Evolutionary conservation across 2,329 filamentous ascomycete species (phyloP), one percentile per base, ranked within the genome.

Genomic region (Xylariaceae sp.): DNA sequence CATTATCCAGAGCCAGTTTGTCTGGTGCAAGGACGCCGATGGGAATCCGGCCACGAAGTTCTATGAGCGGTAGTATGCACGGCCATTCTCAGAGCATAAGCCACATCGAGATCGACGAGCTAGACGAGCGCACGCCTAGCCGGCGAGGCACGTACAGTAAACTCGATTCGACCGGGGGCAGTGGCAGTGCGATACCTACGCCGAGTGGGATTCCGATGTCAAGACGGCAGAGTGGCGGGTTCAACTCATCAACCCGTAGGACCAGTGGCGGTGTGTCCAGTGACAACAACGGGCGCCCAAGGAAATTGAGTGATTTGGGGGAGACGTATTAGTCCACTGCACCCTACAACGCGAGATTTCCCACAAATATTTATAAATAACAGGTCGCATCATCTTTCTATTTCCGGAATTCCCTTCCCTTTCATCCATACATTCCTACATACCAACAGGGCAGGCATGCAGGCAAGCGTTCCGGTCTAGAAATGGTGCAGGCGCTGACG

Each of bases 1-100:
- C 85, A 7, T 74, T 79, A 53, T 87, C 83, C 57, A 79, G 85
- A 40, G 73, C 80, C 29, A 87, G 83, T 52, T 63, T 82, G 14
- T 69, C 71, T 4, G 74, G 80, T 5, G 65, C 78, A 7, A 77
- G 84, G 49, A 86, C 85, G 11, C 82, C 86, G 1, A 67, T 88
- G 42, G 80, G 79, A 21, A 6, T 63, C n/a, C 79, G 86, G 42
- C 84, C 86, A 16, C 76, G 85, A 40, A 88, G 84, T 40, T 89
- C 86, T 12, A 72, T 91, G 53, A 80, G 80, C 45, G 79, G 84
- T 44, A 82, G 79, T 50, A 68, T 77, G 10, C 77, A 83, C 53
- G 72, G 76, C 4, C 75, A 80, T 54, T 77, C 77, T 11, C 67
- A 75, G 40, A 83, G 77, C 59, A 72, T 83, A 60, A 77, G 75